These are phyloP conservation scores for Umbilicaria muhlenbergii DNA, from an alignment of 495 filamentous ascomycete genomes.

Conservation along the genomic window DNA sequence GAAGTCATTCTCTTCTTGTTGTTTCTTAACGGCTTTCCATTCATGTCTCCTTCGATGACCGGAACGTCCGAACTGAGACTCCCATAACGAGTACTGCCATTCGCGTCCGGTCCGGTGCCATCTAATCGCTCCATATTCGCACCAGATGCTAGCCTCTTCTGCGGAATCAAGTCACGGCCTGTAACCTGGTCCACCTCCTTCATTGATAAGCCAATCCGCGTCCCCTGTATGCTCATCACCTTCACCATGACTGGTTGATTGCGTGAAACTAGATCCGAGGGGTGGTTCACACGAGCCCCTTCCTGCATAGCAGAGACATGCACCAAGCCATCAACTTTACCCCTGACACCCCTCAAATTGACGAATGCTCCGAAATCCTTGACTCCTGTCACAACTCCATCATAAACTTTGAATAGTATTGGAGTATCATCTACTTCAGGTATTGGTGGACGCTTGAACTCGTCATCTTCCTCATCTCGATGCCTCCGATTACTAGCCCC, in stretches of 20 bases:
- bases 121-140: conserved; percentile 79
- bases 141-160: conserved; percentile 70
- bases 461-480: conserved; percentile 39
- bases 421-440: conserved; percentile 71
- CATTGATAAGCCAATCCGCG: conserved; percentile 78
- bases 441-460: conserved; percentile 55
- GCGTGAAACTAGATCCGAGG: conserved; percentile 66
- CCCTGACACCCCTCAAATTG: conserved; percentile 70
- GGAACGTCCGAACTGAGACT: conserved; percentile 40
- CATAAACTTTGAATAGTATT: conserved; percentile 74
- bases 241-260: conserved; percentile 88
- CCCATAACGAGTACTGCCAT: conserved; percentile 38
- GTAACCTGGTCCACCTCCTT: conserved; percentile 92
- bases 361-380: conserved; percentile 97
- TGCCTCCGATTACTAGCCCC: conserved; percentile 18
- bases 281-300: conserved; percentile 77
- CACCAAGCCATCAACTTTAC: conserved; percentile 84
- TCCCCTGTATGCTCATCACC: conserved; percentile 70
- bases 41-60: conserved; percentile 45
- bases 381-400: conserved; percentile 75
- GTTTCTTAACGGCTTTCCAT: conserved; percentile 36
- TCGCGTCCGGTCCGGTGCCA: conserved; percentile 20
- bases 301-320: conserved; percentile 92
- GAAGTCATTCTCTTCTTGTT: conserved; percentile 91
- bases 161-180: conserved; percentile 69